Evolutionary conservation across 371 early-diverging fungal species (phyloP).

Genomic region (Smittium mucronatum): DNA sequence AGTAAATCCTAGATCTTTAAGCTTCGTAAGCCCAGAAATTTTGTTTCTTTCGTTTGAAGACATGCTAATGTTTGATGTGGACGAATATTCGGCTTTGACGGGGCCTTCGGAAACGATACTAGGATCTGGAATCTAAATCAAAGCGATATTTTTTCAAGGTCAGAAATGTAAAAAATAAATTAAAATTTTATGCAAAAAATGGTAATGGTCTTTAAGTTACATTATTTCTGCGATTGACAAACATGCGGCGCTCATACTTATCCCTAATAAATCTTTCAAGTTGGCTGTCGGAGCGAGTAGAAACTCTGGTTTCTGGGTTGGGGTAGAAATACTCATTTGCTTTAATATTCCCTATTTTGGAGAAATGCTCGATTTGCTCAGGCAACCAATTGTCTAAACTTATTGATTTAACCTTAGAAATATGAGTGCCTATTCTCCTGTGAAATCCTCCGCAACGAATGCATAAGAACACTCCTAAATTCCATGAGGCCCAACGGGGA

Average conservation of each 20-base stretch:
- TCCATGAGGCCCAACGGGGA: conserved; percentile 91
- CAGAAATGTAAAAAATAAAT: background rate
- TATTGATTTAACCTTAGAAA: conserved; percentile 83
- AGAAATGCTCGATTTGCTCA: conserved; percentile 75
- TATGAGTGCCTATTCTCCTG: conserved; percentile 84
- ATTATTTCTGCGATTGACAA: conserved; percentile 34
- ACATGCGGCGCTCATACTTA: conserved; percentile 81
- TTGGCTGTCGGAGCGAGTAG: conserved; percentile 51
- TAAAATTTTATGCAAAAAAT: background rate
- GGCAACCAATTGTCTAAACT: conserved; percentile 86
- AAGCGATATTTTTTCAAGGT: no score
- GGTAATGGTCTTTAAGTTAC: conserved; percentile 12
- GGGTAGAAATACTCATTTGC: conserved; percentile 65
- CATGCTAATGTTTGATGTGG: background rate
- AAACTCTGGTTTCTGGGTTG: conserved; percentile 40
- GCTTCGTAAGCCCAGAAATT: conserved; percentile 31
- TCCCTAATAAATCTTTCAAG: conserved; percentile 82
- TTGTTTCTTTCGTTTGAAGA: conserved; percentile 12
- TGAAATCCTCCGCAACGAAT: conserved; percentile 88
- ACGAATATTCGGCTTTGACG: conserved; percentile 15
- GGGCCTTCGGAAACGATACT: conserved; percentile 19
- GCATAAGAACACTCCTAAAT: conserved; percentile 85
- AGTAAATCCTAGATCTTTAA: conserved; percentile 65
- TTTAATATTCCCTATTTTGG: conserved; percentile 66
- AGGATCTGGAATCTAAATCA: conserved; percentile 15